A percentile compares a stretch with the other conserved stretches of the same genome.
These are phyloP conservation scores for Penicillium hesseltinei DNA, from an alignment of 2,329 filamentous ascomycete species.

Conservation along the genomic window DNA sequence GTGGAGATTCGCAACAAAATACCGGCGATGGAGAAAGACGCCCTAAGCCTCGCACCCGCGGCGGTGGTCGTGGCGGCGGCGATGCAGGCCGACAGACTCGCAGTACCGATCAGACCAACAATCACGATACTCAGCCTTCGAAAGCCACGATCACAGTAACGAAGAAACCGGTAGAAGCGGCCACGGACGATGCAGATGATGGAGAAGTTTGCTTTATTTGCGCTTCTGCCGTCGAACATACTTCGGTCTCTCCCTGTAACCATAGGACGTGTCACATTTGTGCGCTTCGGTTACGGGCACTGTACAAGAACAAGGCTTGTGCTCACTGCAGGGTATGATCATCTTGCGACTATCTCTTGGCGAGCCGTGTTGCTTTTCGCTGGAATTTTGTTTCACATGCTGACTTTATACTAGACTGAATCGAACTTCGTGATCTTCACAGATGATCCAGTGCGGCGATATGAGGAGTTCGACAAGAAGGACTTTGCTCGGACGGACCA, in stretches of 20 bases:
- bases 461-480: conserved; percentile 71
- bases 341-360: not conserved
- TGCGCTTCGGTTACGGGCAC: conserved; percentile 79
- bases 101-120: conserved; percentile 17
- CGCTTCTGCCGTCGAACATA: conserved; percentile 82
- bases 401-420: conserved; percentile 37
- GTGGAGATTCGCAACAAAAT: conserved; percentile 28
- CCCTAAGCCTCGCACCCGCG: conserved; percentile 35
- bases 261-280: conserved; percentile 97
- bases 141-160: conserved; percentile 30
- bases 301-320: conserved; percentile 96
- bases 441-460: conserved; percentile 76
- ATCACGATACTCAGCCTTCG: conserved; percentile 14
- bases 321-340: conserved; percentile 82
- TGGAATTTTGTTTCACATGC: conserved; percentile 9
- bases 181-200: conserved; percentile 55
- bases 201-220: conserved; percentile 96
- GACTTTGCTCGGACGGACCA: conserved; percentile 79
- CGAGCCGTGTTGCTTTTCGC: not conserved
- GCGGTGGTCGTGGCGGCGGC: conserved; percentile 32
- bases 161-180: conserved; percentile 30
- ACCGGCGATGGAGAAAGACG: conserved; percentile 35
- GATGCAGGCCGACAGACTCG: conserved; percentile 32
- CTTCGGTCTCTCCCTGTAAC: conserved; percentile 89
- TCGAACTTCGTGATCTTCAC: conserved; percentile 81